Base-by-base conservation (phyloP, 805 yeast genomes). In the Candida incommunis region DNA sequence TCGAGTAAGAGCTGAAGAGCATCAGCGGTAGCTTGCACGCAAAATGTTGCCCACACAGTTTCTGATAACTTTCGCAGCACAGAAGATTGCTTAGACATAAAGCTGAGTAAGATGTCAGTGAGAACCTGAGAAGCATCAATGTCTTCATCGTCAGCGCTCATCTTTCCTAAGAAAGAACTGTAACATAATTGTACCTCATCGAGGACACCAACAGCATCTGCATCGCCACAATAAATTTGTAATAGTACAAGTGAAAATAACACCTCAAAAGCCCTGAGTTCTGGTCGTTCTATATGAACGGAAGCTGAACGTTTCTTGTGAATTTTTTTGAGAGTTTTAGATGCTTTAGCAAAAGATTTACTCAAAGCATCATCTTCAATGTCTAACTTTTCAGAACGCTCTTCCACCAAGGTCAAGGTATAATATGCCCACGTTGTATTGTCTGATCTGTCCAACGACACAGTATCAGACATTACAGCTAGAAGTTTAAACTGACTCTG, bases 191-290 rank as follows among this genome's bases (percentile, higher is more conserved):
- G 74, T 42, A 90, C 62, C 57, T 90, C 97, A 23, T 76, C 78
- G 29, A 90, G 66, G 16, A 85, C 77, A 26, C 76, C 68, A 4
- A 82, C 74, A 0, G 95, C 80, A 48, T 90, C 96, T 3, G 78
- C 59, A 44, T 72, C 65, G 22, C 88, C 94, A 45, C 78, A 66
- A 56, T 79, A 87, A 26, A 88, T 68, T 59, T 86, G 95, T 13
- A 90, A 57, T 21, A 87, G 61, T 2, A 80, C 80, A 72, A 83
- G 75, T 0, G 95, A 80, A 46, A 83, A 74, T 41, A 90, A 65
- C 29, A 84, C 64, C 60, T 86, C 94, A 55, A 90, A 80, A 40
- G 86, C 81, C 47, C 66, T 65, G 49, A 79, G 58, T 51, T 75
- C 73, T 47, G 69, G 61, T 29, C 57, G 48, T 46, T 63, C 58